A percentile compares a stretch with the other conserved stretches of the same genome.
Evolutionary conservation across 2,329 filamentous ascomycete genomes (phyloP).

Genomic region (Pestalotiopsis sp.): DNA sequence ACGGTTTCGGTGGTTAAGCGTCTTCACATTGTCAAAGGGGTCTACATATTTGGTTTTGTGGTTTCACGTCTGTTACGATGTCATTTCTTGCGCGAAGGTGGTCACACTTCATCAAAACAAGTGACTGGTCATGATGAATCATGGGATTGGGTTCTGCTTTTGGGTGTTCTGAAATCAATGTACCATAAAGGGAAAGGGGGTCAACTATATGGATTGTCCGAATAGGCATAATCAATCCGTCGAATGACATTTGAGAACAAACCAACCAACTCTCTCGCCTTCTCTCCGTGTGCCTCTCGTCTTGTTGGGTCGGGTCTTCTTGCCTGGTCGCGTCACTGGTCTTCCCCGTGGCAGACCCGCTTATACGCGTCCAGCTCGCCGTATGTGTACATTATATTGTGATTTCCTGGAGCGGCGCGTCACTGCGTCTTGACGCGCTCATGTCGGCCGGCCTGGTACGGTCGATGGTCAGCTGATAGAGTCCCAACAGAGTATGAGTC

Average conservation of each 20-base stretch:
- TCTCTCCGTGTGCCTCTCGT: too few species aligned
- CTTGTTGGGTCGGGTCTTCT: too few species aligned
- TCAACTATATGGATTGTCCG: constrained; percentile 27
- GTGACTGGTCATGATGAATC: constrained; percentile 34
- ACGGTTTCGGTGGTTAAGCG: constrained; percentile 63
- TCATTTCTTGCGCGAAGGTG: constrained; percentile 28
- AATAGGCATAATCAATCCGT: constrained; percentile 31
- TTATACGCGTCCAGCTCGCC: too few species aligned
- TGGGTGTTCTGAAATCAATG: constrained; percentile 31
- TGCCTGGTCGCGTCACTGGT: too few species aligned
- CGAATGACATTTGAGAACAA: constrained; percentile 24
- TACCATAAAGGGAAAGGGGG: constrained; percentile 33
- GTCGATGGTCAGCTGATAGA: too few species aligned
- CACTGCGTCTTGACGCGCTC: too few species aligned
- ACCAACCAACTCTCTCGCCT: background rate
- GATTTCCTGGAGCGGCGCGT: too few species aligned
- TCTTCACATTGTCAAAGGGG: constrained; percentile 12
- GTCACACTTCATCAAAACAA: constrained; percentile 26
- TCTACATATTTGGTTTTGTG: constrained; percentile 13
- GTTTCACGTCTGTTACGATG: constrained; percentile 37
- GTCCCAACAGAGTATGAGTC: too few species aligned
- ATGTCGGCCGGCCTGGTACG: too few species aligned
- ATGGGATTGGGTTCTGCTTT: constrained; percentile 34
- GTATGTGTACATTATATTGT: too few species aligned
- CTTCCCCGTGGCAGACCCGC: too few species aligned